Base-by-base conservation (phyloP, 2,329 filamentous ascomycete genomes). In the Colletotrichum chrysophilum region DNA sequence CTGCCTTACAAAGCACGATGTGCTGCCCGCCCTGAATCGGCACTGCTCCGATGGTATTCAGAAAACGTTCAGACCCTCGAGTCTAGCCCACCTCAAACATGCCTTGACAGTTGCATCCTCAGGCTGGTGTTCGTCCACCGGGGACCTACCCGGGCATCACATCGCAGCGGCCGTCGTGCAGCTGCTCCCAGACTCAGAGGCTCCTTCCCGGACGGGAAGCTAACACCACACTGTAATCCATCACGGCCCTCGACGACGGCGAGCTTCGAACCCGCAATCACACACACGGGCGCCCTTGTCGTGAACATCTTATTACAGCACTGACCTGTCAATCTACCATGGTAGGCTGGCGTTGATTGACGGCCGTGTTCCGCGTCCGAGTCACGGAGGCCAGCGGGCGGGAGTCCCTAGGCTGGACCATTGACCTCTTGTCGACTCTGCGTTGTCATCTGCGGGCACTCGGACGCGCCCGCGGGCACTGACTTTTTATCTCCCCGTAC, bases 401-500 rank as follows among this genome's bases (percentile, higher is more conserved):
- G 66, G 18, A 24, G 3, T 68, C 52, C 52, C 38, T 13, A 52
- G 28, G 24, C 26, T n/a, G 26, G 28, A 26, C 28, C 34, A 74
- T 58, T 65, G 36, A 61, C 48, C 52, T 52, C 30, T 9, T 14
- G 16, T 21, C 16, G 10, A n/a, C 36, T 61, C 24, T 70, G 18
- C 12, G 62, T 72, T 72, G 62, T 72, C 69, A 72, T 58, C 28
- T 72, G 62, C 62, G 26, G 55, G 38, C 68, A 62, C 73, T 62
- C 55, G 69, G 73, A 43, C 55, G 26, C 24, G 32, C 24, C 28
- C 18, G 28, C 32, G 38, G 18, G 69, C 69, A 72, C 69, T 67
- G 73, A 74, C 68, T 52, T 21, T 21, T 13, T 9, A 28, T 66
- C 52, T 38, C 66, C 13, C 48, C 48, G 16, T 52, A 43, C 24